Percentiles rank a stretch among this genome's conserved stretches.
These are phyloP conservation scores for Corrigiola litoralis DNA, from an alignment of 179 eudicot genomes.

Conservation along the genomic window DNA sequence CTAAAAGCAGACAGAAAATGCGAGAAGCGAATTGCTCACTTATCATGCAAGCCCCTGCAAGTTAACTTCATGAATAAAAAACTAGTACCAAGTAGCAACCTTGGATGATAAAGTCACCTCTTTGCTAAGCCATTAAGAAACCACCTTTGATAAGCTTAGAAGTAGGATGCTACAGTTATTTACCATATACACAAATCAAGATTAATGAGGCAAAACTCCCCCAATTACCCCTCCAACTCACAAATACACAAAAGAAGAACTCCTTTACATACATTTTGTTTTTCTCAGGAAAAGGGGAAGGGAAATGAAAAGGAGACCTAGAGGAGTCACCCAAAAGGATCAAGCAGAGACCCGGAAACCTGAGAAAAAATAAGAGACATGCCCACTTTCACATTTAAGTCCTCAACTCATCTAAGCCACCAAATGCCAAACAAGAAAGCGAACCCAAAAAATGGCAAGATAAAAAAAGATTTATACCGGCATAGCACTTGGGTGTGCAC, in stretches of 20 bases:
- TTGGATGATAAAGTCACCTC: not conserved
- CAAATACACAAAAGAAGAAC: not conserved
- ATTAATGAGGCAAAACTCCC: too few relatives aligned
- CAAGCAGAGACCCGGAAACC: not conserved
- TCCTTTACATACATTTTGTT: not conserved
- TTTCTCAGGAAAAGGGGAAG: not conserved
- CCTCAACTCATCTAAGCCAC: not conserved
- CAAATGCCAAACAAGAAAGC: conserved; percentile 1
- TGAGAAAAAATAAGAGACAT: not conserved
- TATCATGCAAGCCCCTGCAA: not conserved
- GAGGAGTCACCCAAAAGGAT: not conserved
- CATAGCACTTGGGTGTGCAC: conserved; percentile 86
- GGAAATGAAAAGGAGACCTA: not conserved
- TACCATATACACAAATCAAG: too few relatives aligned
- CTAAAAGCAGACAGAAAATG: not conserved
- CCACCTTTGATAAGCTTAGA: too few relatives aligned
- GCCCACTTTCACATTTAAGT: not conserved
- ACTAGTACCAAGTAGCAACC: not conserved
- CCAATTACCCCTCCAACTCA: too few relatives aligned
- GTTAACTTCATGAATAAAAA: not conserved
- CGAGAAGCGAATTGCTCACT: not conserved
- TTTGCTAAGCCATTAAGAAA: not conserved
- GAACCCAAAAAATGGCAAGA: conserved; percentile 8
- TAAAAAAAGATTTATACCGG: conserved; percentile 52
- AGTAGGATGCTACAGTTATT: too few relatives aligned